phyloP scores from a whole-genome alignment of 2,329 filamentous ascomycete genomes.

The Aspergillus sp. region DNA sequence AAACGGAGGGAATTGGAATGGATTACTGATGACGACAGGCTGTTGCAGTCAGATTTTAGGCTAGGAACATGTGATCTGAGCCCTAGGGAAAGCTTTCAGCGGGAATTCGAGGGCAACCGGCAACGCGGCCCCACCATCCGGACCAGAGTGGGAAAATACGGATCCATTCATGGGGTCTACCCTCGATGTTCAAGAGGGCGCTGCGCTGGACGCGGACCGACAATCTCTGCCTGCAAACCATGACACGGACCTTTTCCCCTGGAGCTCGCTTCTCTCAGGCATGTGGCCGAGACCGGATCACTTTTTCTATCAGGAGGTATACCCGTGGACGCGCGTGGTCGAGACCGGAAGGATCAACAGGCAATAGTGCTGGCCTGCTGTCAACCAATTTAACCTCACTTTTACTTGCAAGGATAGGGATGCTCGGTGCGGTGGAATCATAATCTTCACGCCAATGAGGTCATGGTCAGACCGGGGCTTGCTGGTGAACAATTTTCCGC shows the following conservation, averaged over 20 bases:
- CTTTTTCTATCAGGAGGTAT: background rate
- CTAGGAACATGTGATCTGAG: constrained; percentile 24
- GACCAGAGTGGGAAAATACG: constrained; percentile 16
- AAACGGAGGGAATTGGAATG: background rate
- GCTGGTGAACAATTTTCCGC: background rate
- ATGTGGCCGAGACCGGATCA: background rate
- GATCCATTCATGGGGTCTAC: background rate
- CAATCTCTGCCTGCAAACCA: background rate
- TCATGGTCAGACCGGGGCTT: constrained; percentile 2
- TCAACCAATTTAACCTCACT: constrained; percentile 6
- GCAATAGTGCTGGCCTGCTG: background rate
- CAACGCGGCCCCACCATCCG: constrained; percentile 33
- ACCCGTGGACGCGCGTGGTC: background rate
- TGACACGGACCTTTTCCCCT: background rate
- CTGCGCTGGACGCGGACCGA: background rate
- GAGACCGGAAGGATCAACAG: constrained; percentile 8
- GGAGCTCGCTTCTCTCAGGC: background rate
- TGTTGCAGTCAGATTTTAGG: constrained; percentile 14
- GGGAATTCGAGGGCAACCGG: constrained; percentile 11
- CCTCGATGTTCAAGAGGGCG: background rate
- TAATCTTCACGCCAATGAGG: constrained; percentile 12
- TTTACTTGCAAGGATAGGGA: background rate
- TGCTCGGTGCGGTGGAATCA: background rate
- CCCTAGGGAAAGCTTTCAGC: constrained; percentile 7
- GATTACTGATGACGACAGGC: background rate